Evolutionary conservation across 225 moss, liverwort and hornwort genomes (phyloP), one percentile per base, ranked within the genome.

Genomic region (Thuidium tamariscinum): DNA sequence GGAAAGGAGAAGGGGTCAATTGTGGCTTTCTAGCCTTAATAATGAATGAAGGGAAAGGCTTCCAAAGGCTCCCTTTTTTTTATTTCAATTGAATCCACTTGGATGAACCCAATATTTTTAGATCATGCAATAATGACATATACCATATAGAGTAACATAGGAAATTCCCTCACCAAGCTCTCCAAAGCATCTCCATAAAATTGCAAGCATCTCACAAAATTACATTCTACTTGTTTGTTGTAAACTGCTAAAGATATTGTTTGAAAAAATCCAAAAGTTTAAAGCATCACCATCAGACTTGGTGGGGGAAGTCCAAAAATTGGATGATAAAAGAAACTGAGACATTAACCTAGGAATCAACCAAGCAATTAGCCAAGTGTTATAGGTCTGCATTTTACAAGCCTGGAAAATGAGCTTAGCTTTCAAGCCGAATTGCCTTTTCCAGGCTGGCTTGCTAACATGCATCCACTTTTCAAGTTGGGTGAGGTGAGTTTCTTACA

Each of bases 21-120:
- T 49, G 7, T 13, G 3, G 20, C 49, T 49, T 74, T 8, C 7
- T 0, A 0, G 0, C 7, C 3, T 74, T 1, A 0, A 49, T 22
- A 18, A 19, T 1, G 0, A 32, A 7, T 0, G 2, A 32, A 49
- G 20, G 5, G 1, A 48, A 30, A 74, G 32, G 20, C 48, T 1
- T 10, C 10, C 7, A 1, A 41, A 25, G 25, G 41, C 5, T 2
- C 1, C 25, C 19, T 76, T 20, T 6, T 29, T 8, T 3, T 10
- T 12, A 16, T 37, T 77, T n/a, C 55, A 77, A 56, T 56, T 56
- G 17, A 54, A 56, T 77, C 7, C 15, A 52, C 36, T 54, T 4
- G 16, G n/a, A 36, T 1, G 2, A 1, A 16, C 16, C 51, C 7
- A 36, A 37, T 54, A n/a, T 25, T 76, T 6, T 36, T 1, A 34